phyloP scores from a whole-genome alignment of 2,329 filamentous ascomycete genomes.

The Xylaria polymorpha region DNA sequence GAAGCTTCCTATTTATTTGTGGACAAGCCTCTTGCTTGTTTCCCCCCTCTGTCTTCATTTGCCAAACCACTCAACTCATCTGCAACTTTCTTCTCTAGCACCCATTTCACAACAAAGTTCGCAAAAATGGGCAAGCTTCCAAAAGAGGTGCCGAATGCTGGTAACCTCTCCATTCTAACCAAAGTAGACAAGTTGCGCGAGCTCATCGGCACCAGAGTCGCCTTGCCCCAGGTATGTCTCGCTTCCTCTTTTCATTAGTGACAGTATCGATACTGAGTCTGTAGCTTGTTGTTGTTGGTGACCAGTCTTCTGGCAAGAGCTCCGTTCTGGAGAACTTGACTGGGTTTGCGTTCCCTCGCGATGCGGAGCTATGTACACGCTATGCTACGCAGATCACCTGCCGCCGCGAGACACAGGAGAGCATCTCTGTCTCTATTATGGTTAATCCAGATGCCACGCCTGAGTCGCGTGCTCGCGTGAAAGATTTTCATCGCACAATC shows the following conservation, averaged over 20 bases:
- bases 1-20: neutral
- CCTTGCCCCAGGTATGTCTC: slow-evolving; percentile 46
- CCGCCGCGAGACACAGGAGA: slow-evolving; percentile 52
- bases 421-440: slow-evolving; percentile 58
- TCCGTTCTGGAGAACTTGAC: slow-evolving; percentile 79
- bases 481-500: slow-evolving; percentile 47
- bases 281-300: slow-evolving; percentile 81
- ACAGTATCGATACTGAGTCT: slow-evolving; percentile 55
- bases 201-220: slow-evolving; percentile 55
- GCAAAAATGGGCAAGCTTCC: neutral
- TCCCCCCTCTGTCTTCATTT: neutral
- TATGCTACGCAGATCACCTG: slow-evolving; percentile 62
- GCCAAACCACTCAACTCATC: neutral
- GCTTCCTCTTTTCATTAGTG: too few relatives aligned
- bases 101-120: neutral
- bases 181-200: slow-evolving; percentile 58
- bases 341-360: slow-evolving; percentile 60
- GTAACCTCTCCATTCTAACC: slow-evolving; percentile 46
- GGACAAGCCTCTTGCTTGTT: neutral
- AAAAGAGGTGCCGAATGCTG: slow-evolving; percentile 42
- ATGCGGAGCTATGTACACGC: slow-evolving; percentile 59
- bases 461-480: slow-evolving; percentile 42
- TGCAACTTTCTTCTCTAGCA: neutral
- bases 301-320: slow-evolving; percentile 87
- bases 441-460: slow-evolving; percentile 44